These are phyloP conservation scores for Penicillium psychrosexuale DNA, from an alignment of 2,329 filamentous ascomycete species.

Conservation along the genomic window DNA sequence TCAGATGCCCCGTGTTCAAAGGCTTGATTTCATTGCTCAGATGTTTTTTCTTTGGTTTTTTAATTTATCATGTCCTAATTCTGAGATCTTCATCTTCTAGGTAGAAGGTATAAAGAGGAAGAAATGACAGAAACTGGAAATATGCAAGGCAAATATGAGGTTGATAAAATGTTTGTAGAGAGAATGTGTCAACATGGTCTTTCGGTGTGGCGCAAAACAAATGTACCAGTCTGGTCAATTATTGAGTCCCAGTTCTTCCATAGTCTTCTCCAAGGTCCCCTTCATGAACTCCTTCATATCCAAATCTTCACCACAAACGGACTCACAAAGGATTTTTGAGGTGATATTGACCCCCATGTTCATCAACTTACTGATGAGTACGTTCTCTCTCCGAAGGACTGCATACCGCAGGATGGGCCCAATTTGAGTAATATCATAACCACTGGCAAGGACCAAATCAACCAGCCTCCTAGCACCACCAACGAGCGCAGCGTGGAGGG, in stretches of 20 bases:
- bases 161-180: not conserved
- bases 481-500: not conserved
- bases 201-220: not conserved
- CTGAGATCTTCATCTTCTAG: not conserved
- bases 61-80: not conserved
- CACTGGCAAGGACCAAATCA: not conserved
- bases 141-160: not conserved
- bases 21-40: not conserved
- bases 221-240: not conserved
- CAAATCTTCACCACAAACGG: not conserved
- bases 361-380: not conserved
- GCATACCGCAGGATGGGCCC: not conserved
- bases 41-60: not conserved
- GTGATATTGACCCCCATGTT: not conserved
- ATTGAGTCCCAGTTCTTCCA: not conserved
- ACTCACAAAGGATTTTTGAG: not conserved
- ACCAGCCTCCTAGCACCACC: not conserved
- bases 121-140: not conserved
- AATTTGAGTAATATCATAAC: not conserved
- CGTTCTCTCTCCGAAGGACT: not conserved
- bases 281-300: not conserved
- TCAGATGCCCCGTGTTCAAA: not conserved
- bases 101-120: not conserved
- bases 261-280: rapidly evolving
- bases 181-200: not conserved